phyloP scores from a whole-genome alignment of 2,329 filamentous ascomycete genomes.

The Polychaeton citri region DNA sequence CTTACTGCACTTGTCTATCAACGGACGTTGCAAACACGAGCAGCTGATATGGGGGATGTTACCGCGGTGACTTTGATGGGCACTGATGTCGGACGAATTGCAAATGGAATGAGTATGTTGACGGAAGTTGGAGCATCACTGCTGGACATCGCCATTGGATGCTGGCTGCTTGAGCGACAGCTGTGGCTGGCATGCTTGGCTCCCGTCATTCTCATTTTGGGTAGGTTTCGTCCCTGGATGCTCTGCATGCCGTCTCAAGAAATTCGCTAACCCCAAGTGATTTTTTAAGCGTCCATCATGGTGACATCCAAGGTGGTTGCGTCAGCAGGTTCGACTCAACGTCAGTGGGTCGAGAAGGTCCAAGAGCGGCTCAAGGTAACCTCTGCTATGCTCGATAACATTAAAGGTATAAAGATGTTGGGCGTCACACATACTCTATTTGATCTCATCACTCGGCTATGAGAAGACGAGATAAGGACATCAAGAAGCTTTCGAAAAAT shows the following conservation, averaged over 20 bases:
- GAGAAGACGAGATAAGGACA: slow-evolving; percentile 21
- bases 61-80: slow-evolving; percentile 23
- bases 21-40: not conserved
- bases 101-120: slow-evolving; percentile 21
- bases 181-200: slow-evolving; percentile 36
- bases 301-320: not conserved
- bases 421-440: slow-evolving; percentile 13
- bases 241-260: not conserved
- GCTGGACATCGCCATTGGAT: slow-evolving; percentile 31
- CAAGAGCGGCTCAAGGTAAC: slow-evolving; percentile 10
- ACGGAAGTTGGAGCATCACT: slow-evolving; percentile 23
- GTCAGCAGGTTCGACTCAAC: slow-evolving; percentile 14
- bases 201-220: slow-evolving; percentile 32
- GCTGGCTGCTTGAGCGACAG: slow-evolving; percentile 34
- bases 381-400: slow-evolving; percentile 3
- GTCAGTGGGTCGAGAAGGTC: slow-evolving; percentile 9
- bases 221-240: slow-evolving; percentile 14
- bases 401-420: slow-evolving; percentile 3
- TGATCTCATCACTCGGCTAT: slow-evolving; percentile 18
- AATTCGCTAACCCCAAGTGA: slow-evolving; percentile 10
- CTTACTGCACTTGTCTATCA: not conserved
- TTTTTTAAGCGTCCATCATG: not conserved
- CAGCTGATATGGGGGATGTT: slow-evolving; percentile 10
- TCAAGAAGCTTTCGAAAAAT: slow-evolving; percentile 23
- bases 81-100: slow-evolving; percentile 23